phyloP scores from a whole-genome alignment of 2,329 filamentous ascomycete species.

The Talaromyces sp. region DNA sequence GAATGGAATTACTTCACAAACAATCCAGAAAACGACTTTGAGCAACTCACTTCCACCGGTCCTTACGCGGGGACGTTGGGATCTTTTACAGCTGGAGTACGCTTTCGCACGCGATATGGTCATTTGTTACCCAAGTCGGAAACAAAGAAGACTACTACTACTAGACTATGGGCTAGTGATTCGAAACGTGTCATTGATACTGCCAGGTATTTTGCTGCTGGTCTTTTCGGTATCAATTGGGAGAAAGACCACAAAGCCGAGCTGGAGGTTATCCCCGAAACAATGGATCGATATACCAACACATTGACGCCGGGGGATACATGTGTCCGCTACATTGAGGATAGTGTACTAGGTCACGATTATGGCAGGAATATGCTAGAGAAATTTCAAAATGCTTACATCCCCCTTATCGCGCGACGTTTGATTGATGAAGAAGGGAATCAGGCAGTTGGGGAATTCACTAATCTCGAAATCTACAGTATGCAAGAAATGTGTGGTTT shows the following conservation, averaged over 20 bases:
- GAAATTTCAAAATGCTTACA: conserved; percentile 46
- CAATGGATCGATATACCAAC: conserved; percentile 45
- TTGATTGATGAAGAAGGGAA: conserved; percentile 28
- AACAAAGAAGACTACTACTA: conserved; percentile 29
- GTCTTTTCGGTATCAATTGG: conserved; percentile 50
- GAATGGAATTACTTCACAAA: conserved; percentile 52
- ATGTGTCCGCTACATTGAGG: conserved; percentile 35
- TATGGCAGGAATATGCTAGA: conserved; percentile 47
- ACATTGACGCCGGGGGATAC: conserved; percentile 54
- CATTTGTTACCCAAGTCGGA: conserved; percentile 37
- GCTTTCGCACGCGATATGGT: conserved; percentile 50
- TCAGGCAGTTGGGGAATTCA: conserved; percentile 38
- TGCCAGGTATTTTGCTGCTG: conserved; percentile 50
- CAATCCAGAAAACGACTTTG: conserved; percentile 42
- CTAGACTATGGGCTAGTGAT: conserved; percentile 52
- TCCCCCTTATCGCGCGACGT: conserved; percentile 43
- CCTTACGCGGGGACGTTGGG: conserved; percentile 53
- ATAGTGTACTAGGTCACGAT: conserved; percentile 43
- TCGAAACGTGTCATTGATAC: conserved; percentile 53
- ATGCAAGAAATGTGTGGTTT: conserved; percentile 62
- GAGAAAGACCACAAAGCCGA: conserved; percentile 29
- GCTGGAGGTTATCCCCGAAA: conserved; percentile 53
- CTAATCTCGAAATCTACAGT: conserved; percentile 48
- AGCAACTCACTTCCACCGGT: conserved; percentile 52
- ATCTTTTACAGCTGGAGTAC: conserved; percentile 51